Evolutionary conservation across 2,329 filamentous ascomycete genomes (phyloP).

Genomic region (Phaeosphaeriaceae sp.): DNA sequence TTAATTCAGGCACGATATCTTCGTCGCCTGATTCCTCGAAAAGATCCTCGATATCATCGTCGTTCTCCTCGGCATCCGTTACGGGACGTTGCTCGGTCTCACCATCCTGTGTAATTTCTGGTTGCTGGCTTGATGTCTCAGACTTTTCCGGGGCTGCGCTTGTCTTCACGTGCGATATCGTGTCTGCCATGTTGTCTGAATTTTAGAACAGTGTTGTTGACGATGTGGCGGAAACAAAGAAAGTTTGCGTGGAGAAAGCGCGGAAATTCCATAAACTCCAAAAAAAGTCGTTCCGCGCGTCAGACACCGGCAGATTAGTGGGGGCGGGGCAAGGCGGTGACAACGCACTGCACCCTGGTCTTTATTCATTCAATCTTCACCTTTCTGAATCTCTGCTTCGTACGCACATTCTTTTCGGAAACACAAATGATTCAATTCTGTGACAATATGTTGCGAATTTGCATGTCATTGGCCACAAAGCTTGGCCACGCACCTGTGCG

Average conservation of each 20-base stretch:
- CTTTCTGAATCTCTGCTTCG: no score
- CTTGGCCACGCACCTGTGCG: no score
- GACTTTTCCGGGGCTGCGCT: conserved; percentile 9
- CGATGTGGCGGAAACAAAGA: neutral
- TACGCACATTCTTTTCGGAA: no score
- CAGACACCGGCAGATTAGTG: neutral
- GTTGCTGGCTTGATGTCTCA: conserved; percentile 12
- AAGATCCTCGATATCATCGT: conserved; percentile 70
- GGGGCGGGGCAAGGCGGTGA: neutral
- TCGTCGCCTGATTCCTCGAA: conserved; percentile 60
- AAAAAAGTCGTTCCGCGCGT: neutral
- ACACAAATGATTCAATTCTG: no score
- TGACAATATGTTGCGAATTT: no score
- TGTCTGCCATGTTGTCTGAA: neutral
- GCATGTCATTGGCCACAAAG: no score
- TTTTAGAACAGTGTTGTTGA: neutral
- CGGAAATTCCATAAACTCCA: neutral
- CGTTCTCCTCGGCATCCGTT: conserved; percentile 53
- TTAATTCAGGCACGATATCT: conserved; percentile 62
- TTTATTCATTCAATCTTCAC: no score
- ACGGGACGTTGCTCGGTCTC: conserved; percentile 9
- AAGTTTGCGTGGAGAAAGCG: neutral
- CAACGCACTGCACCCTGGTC: neutral
- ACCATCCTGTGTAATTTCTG: conserved; percentile 4
- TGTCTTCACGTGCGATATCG: conserved; percentile 14